A percentile compares a stretch with the other conserved stretches of the same genome.
Conservation (phyloP, 1,284 basidiomycete genomes). For the Inonotus obliquus region DNA sequence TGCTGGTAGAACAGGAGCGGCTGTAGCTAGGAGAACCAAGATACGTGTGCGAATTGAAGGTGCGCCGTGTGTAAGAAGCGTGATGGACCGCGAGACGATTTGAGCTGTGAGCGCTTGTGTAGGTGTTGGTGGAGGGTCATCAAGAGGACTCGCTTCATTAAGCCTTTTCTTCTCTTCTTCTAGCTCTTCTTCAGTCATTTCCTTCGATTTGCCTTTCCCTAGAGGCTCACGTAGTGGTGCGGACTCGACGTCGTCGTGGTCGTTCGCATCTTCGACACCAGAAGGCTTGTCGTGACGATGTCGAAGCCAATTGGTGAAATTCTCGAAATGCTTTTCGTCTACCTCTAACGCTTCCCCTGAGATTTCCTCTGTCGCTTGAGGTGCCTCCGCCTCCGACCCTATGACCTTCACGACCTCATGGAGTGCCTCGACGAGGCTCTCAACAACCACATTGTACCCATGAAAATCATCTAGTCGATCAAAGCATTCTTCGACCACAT, state of each 20-base stretch:
- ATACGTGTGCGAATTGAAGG: constrained; percentile 80
- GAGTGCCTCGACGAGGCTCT: constrained; percentile 85
- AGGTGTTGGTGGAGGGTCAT: constrained; percentile 52
- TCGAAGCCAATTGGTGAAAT: constrained; percentile 62
- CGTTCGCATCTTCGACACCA: constrained; percentile 30
- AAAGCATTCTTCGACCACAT: constrained; percentile 93
- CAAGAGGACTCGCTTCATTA: constrained; percentile 7
- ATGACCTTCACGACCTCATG: constrained; percentile 71
- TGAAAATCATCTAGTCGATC: constrained; percentile 91
- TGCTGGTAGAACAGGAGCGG: constrained; percentile 66
- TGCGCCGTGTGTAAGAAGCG: constrained; percentile 85
- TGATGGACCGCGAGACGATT: constrained; percentile 81
- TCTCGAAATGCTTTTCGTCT: constrained; percentile 33
- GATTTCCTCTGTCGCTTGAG: constrained; percentile 19
- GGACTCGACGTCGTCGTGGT: constrained; percentile 44
- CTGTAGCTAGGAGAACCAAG: constrained; percentile 64
- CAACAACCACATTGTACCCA: constrained; percentile 81
- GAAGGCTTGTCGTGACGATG: constrained; percentile 38
- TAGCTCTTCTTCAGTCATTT: constrained; percentile 24
- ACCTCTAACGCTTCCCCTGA: constrained; percentile 19
- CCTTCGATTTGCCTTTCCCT: constrained; percentile 20
- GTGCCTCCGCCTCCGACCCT: constrained; percentile 40
- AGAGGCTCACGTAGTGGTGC: constrained; percentile 21
- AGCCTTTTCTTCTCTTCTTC: constrained; percentile 22
- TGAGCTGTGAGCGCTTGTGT: constrained; percentile 73